phyloP scores from a whole-genome alignment of 371 early-diverging fungal genomes.

The Actinomucor elegans region DNA sequence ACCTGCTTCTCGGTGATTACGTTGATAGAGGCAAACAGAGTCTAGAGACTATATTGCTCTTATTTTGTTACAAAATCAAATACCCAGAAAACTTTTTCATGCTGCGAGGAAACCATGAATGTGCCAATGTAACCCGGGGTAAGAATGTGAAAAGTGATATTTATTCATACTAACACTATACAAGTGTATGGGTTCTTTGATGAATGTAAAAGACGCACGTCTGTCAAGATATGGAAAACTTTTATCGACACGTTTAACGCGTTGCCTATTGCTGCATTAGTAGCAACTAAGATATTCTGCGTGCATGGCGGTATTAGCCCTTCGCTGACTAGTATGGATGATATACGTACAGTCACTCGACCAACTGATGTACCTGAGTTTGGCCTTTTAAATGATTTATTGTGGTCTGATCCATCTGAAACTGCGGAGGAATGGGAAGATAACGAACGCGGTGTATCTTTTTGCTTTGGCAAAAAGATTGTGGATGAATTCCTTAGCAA shows the following conservation, averaged over 20 bases:
- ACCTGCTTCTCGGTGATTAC: conserved; percentile 98
- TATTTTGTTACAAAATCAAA: conserved; percentile 98
- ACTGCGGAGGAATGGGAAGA: conserved; percentile 90
- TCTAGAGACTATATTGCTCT: conserved; percentile 92
- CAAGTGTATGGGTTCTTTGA: conserved; percentile 98
- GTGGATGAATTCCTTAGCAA: conserved; percentile 88
- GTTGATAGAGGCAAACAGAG: conserved; percentile 98
- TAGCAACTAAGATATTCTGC: conserved; percentile 97
- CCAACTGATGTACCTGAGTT: conserved; percentile 98
- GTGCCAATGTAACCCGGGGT: conserved; percentile 94
- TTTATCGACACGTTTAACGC: conserved; percentile 99
- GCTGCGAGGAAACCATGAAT: conserved; percentile 98
- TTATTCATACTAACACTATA: no score
- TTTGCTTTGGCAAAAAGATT: conserved; percentile 91
- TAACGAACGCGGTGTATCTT: conserved; percentile 98
- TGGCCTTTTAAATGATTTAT: conserved; percentile 84
- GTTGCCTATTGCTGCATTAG: conserved; percentile 95
- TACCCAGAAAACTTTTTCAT: conserved; percentile 97
- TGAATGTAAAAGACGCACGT: conserved; percentile 97
- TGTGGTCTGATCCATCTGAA: conserved; percentile 93
- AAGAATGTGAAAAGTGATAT: no score
- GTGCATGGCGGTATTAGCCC: conserved; percentile 99
- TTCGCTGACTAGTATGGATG: conserved; percentile 84
- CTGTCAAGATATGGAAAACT: conserved; percentile 94
- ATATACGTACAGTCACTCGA: conserved; percentile 87